Conservation (phyloP, 768 basidiomycete genomes). For the Mycena capillaripes region DNA sequence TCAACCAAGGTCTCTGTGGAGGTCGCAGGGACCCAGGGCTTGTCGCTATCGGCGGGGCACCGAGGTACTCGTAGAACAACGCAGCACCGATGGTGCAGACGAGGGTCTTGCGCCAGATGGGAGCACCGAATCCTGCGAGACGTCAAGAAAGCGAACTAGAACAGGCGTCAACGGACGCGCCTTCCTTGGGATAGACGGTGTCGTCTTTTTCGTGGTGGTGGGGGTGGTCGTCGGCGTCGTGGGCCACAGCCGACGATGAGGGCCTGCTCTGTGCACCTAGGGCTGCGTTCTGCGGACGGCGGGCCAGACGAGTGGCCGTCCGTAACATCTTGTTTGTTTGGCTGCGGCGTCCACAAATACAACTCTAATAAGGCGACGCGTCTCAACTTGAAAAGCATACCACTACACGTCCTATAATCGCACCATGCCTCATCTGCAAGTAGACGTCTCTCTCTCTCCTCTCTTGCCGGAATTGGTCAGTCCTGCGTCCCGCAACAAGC, state of each 20-base stretch:
- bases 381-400: background rate
- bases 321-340: slow-evolving; percentile 29
- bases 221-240: slow-evolving; percentile 53
- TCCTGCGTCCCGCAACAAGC: slow-evolving; percentile 7
- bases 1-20: background rate
- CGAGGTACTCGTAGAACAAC: slow-evolving; percentile 78
- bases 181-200: slow-evolving; percentile 70
- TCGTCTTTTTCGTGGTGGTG: slow-evolving; percentile 52
- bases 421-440: slow-evolving; percentile 38
- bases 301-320: slow-evolving; percentile 42
- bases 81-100: slow-evolving; percentile 64
- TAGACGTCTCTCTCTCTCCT: slow-evolving; percentile 47
- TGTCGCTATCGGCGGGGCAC: slow-evolving; percentile 68
- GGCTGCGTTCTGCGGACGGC: slow-evolving; percentile 48
- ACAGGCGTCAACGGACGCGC: slow-evolving; percentile 50
- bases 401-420: slow-evolving; percentile 6
- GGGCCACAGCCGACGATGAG: slow-evolving; percentile 56
- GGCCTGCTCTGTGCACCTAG: slow-evolving; percentile 55
- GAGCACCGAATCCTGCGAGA: slow-evolving; percentile 68
- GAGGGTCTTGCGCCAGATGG: slow-evolving; percentile 78
- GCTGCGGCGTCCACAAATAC: background rate
- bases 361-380: background rate
- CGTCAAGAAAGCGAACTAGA: background rate
- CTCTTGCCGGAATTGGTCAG: slow-evolving; percentile 40
- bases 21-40: slow-evolving; percentile 18